Evolutionary conservation across 176 grass and related monocot genomes (phyloP).

Genomic region (Triticum timopheevii): DNA sequence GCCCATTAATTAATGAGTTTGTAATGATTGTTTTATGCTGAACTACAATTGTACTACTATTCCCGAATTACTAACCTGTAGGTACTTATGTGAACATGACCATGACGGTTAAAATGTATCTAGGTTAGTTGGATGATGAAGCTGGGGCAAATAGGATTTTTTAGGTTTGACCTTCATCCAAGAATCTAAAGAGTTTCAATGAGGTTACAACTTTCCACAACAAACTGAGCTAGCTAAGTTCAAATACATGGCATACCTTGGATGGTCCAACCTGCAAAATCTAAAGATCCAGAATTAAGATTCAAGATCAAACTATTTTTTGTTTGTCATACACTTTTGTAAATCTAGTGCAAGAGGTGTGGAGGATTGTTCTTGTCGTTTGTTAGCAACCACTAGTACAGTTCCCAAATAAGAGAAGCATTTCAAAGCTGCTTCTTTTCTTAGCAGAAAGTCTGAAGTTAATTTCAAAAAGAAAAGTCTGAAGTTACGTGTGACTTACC

Average conservation of each 20-base stretch:
- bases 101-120: neutral
- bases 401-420: slow-evolving; percentile 9
- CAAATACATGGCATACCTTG: slow-evolving; percentile 17
- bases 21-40: too few relatives aligned
- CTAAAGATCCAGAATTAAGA: neutral
- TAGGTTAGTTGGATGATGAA: neutral
- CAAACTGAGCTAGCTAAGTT: neutral
- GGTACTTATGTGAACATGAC: neutral
- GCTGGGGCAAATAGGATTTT: neutral
- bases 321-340: neutral
- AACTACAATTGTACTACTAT: neutral
- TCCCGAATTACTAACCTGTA: neutral
- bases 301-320: neutral
- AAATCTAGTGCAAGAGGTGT: neutral
- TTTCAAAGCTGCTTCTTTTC: neutral
- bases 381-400: neutral
- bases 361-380: neutral
- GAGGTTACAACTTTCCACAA: neutral
- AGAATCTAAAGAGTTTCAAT: neutral
- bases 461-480: neutral
- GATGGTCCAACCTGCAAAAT: slow-evolving; percentile 25
- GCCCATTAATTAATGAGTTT: too few relatives aligned
- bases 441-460: neutral
- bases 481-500: neutral
- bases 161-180: neutral